Percentiles rank a stretch among this genome's conserved stretches.
Conservation (phyloP, 2,329 filamentous ascomycete genomes). For the Alternaria longipes region DNA sequence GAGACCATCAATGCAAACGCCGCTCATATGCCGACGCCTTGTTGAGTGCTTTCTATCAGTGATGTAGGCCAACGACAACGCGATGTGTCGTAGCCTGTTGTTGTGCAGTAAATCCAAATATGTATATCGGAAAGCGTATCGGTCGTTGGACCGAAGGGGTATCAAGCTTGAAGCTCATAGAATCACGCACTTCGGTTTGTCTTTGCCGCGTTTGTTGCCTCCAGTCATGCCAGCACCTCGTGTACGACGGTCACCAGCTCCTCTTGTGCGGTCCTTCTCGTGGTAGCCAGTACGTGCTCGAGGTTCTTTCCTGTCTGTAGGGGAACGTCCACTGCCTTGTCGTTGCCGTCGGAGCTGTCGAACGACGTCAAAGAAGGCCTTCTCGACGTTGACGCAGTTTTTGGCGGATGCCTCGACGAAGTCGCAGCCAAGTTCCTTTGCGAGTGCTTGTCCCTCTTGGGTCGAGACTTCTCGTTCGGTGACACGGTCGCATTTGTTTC, state of each 20-base stretch:
- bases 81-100: slow-evolving; percentile 38
- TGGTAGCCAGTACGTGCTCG: slow-evolving; percentile 24
- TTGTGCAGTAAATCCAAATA: slow-evolving; percentile 39
- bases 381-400: slow-evolving; percentile 98
- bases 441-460: slow-evolving; percentile 91
- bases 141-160: slow-evolving; percentile 9
- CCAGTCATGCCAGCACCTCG: slow-evolving; percentile 23
- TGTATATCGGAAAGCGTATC: slow-evolving; percentile 25
- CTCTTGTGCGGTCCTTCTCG: slow-evolving; percentile 32
- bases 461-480: slow-evolving; percentile 96
- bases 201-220: slow-evolving; percentile 28
- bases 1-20: slow-evolving; percentile 49
- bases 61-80: slow-evolving; percentile 32
- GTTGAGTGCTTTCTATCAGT: slow-evolving; percentile 44
- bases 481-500: slow-evolving; percentile 97
- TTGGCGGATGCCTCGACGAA: slow-evolving; percentile 98
- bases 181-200: slow-evolving; percentile 49
- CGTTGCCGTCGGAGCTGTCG: slow-evolving; percentile 86
- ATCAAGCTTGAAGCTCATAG: slow-evolving; percentile 31
- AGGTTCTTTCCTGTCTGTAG: slow-evolving; percentile 26
- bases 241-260: slow-evolving; percentile 23
- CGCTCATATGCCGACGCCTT: slow-evolving; percentile 49
- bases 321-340: slow-evolving; percentile 47
- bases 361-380: slow-evolving; percentile 98
- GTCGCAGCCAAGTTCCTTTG: slow-evolving; percentile 91